Evolutionary conservation across 2,329 filamentous ascomycete genomes (phyloP).

Genomic region (Colletotrichum sp.): DNA sequence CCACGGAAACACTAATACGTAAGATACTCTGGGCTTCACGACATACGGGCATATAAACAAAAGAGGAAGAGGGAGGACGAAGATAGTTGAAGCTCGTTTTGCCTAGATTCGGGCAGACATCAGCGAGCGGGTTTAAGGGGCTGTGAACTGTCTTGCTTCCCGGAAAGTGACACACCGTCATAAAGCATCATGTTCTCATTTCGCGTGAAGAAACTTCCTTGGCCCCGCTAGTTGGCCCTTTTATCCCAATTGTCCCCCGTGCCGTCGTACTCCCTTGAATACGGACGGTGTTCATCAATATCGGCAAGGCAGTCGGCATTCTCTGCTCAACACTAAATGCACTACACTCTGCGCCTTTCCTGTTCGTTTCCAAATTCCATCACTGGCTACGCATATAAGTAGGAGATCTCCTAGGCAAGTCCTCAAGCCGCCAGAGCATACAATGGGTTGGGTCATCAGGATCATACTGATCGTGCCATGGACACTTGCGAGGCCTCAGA

Average conservation of each 20-base stretch:
- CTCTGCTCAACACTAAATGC: no score
- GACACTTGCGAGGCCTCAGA: neutral
- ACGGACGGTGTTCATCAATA: neutral
- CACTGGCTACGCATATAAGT: neutral
- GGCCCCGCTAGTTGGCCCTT: rapidly evolving
- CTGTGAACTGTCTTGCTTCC: neutral
- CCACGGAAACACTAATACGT: no score
- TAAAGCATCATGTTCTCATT: no score
- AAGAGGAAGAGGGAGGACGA: neutral
- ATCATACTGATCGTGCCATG: neutral
- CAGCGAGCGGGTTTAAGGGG: no score
- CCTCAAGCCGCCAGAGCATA: neutral
- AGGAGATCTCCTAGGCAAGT: neutral
- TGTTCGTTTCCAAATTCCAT: neutral
- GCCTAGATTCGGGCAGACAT: neutral
- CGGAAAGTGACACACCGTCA: neutral
- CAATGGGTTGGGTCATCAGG: neutral
- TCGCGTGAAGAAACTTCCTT: neutral
- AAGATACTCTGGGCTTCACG: no score
- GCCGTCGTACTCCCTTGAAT: no score
- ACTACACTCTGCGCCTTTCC: no score
- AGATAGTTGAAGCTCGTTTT: neutral
- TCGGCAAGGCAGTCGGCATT: neutral
- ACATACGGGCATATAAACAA: no score
- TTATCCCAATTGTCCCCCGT: neutral